Conservation (phyloP, 768 basidiomycete species). For the Agaricus sinodeliciosus region DNA sequence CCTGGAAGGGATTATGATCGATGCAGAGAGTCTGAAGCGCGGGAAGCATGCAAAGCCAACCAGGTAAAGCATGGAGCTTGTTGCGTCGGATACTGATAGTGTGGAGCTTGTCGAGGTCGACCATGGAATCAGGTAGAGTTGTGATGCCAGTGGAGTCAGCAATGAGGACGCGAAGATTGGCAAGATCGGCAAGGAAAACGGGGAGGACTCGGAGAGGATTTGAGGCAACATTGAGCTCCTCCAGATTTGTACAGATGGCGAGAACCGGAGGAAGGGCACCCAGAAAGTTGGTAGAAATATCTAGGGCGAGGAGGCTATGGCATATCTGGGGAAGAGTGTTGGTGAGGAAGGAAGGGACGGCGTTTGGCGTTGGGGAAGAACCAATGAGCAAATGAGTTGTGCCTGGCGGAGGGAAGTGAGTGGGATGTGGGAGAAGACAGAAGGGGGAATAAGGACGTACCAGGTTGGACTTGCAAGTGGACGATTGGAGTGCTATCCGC, state of each 20-base stretch:
- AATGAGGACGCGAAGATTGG: conserved; percentile 78
- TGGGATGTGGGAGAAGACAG: conserved; percentile 9
- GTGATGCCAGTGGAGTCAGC: conserved; percentile 86
- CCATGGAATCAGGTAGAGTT: conserved; percentile 70
- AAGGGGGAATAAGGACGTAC: conserved; percentile 36
- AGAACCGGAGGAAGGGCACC: conserved; percentile 79
- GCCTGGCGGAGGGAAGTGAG: conserved; percentile 37
- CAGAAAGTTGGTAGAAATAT: conserved; percentile 87
- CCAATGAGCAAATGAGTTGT: conserved; percentile 92
- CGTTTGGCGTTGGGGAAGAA: conserved; percentile 71
- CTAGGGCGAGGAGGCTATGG: conserved; percentile 80
- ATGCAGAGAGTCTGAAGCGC: conserved; percentile 81
- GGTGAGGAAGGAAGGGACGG: conserved; percentile 70
- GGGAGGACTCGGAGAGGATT: conserved; percentile 94
- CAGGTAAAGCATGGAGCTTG: conserved; percentile 82
- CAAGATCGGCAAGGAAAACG: conserved; percentile 71
- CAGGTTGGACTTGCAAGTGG: conserved; percentile 63
- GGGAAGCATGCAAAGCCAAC: conserved; percentile 89
- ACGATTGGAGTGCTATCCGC: conserved; percentile 55
- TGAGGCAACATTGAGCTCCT: conserved; percentile 89
- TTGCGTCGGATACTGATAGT: conserved; percentile 88
- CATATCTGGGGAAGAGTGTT: conserved; percentile 65
- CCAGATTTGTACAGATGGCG: conserved; percentile 71
- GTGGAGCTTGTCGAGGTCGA: conserved; percentile 72
- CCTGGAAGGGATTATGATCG: conserved; percentile 95